phyloP scores from a whole-genome alignment of 768 basidiomycete species.

The Suillus clintonianus region DNA sequence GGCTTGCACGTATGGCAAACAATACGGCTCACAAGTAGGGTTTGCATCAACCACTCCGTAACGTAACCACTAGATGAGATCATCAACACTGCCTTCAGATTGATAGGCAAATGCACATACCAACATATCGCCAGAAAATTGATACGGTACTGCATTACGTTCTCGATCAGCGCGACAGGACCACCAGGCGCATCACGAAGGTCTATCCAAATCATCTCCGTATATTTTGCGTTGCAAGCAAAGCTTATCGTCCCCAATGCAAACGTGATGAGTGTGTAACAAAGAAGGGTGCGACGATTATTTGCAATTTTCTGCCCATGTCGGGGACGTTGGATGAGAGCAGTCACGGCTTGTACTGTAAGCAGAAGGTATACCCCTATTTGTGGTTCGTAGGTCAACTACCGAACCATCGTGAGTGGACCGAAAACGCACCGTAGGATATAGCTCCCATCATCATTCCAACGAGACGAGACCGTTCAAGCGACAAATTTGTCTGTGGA shows the following conservation, averaged over 20 bases:
- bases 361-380: not conserved
- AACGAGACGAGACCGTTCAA: not conserved
- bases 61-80: not conserved
- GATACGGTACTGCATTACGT: not conserved
- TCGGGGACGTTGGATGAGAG: not conserved
- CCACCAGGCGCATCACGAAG: not conserved
- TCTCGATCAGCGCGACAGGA: not conserved
- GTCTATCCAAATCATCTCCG: conserved; percentile 1
- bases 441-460: not conserved
- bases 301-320: not conserved
- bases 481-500: not conserved
- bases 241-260: not conserved
- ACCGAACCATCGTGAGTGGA: not conserved
- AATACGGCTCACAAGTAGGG: not conserved
- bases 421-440: not conserved
- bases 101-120: not conserved
- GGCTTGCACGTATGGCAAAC: not conserved
- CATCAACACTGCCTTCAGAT: not conserved
- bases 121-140: not conserved
- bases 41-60: not conserved
- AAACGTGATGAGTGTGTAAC: not conserved
- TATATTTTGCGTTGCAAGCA: not conserved
- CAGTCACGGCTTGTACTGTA: not conserved
- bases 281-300: not conserved
- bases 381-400: not conserved